Evolutionary conservation across 192 early-diverging fungal genomes (phyloP), one percentile per base, ranked within the genome.

Genomic region (Mortierella claussenii): DNA sequence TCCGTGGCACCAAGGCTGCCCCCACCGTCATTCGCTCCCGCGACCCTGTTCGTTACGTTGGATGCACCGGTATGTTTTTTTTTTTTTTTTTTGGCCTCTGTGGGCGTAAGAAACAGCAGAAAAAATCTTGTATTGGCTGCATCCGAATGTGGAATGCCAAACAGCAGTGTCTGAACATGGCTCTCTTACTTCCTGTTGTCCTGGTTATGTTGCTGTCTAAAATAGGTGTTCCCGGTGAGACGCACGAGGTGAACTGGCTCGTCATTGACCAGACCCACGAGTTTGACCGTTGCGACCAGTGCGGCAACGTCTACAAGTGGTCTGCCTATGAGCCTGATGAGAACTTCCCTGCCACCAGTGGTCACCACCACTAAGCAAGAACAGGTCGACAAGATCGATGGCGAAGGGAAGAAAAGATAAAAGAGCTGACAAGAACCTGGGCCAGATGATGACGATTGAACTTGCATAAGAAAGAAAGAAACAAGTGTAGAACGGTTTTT

Each of bases 221-320:
- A 30, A 75, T 82, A 91, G 97, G 97, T 57, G 95, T 89, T 80
- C 95, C 96, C 33, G 93, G 87, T 61, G 97, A 99, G 80, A 88
- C 90, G 54, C 97, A 99, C 78, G 94, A 97, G 65, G 79, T 89
- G 55, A 81, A 94, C 80, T 99, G 96, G 96, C 85, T 99, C 67
- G 86, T 89, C 48, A 83, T 99, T 54, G 89, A 94, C 58, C 80
- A 89, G 71, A 75, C 70, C 50, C 88, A 91, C 67, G 89, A 89
- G 42, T 85, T 94, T 66, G 93, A 97, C 76, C 92, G 96, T 70
- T 99, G 97, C 90, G 93, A 92, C 33, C 90, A 97, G 83, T 99
- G 97, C 79, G 97, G 97, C 73, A 87, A 84, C 71, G 89, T 85
- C 50, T 94, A 79, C 82, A 90, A 91, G 69, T 71, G 69, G 69